Evolutionary conservation across 306 rosid genomes (phyloP).

Genomic region (Delonix regia): DNA sequence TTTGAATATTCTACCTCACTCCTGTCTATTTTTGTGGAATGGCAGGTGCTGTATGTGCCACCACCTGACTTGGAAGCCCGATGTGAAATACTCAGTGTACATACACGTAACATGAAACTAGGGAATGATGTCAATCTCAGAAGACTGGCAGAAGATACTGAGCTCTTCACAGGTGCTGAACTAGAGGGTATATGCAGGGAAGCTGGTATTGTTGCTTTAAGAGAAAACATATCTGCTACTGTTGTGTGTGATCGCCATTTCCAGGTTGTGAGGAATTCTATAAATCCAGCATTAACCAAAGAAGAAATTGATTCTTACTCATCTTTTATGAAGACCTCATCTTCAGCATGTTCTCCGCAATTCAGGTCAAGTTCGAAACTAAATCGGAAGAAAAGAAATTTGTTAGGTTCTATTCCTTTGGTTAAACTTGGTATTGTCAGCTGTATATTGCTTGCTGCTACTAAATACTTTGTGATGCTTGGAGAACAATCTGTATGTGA

Average conservation of each 20-base stretch:
- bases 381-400: constrained; percentile 6
- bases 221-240: constrained; percentile 71
- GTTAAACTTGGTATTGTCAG: constrained; percentile 47
- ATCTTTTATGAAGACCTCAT: constrained; percentile 59
- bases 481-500: constrained; percentile 37
- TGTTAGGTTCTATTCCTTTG: constrained; percentile 30
- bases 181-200: constrained; percentile 82
- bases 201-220: constrained; percentile 84
- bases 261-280: constrained; percentile 58
- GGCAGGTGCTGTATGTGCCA: constrained; percentile 84
- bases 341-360: constrained; percentile 35
- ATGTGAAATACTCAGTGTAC: constrained; percentile 74
- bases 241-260: constrained; percentile 69
- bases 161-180: constrained; percentile 92
- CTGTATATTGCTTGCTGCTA: constrained; percentile 44
- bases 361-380: constrained; percentile 35
- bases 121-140: constrained; percentile 68
- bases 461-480: constrained; percentile 42
- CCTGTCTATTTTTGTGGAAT: constrained; percentile 29
- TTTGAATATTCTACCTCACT: constrained; percentile 24
- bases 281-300: constrained; percentile 69
- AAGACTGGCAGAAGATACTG: constrained; percentile 71
- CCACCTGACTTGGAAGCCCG: constrained; percentile 91
- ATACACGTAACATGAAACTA: constrained; percentile 67
- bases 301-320: constrained; percentile 57